Conservation (phyloP, 164 flowering plant species). For the Berberis vulgaris region DNA sequence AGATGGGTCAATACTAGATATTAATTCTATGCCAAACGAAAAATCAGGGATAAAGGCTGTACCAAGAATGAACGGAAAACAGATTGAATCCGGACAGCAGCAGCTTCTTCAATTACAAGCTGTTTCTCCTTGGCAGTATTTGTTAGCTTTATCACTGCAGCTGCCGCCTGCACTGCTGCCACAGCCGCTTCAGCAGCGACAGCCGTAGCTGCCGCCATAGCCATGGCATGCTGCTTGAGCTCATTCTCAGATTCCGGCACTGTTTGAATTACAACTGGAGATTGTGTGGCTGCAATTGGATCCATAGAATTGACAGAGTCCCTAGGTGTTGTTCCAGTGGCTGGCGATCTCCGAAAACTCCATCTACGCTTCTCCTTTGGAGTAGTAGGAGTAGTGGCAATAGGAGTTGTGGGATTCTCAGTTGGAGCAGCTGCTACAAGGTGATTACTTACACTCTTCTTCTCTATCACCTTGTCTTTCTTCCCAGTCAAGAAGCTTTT, state of each 20-base stretch:
- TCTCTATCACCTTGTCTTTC: constrained; percentile 18
- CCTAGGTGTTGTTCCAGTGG: constrained; percentile 27
- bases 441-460: constrained; percentile 2
- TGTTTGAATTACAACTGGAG: constrained; percentile 13
- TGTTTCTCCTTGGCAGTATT: constrained; percentile 27
- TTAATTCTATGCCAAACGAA: too few relatives aligned
- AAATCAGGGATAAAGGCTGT: neutral
- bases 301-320: constrained; percentile 29
- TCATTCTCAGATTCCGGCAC: constrained; percentile 32
- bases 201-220: constrained; percentile 41
- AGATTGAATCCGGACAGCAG: constrained; percentile 69
- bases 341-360: constrained; percentile 82
- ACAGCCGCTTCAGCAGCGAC: too few relatives aligned
- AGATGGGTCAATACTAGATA: too few relatives aligned
- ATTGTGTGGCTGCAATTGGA: constrained; percentile 13
- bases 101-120: constrained; percentile 38
- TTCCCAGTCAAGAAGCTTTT: constrained; percentile 57
- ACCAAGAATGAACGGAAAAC: constrained; percentile 65
- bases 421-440: constrained; percentile 9
- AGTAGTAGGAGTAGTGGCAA: constrained; percentile 33
- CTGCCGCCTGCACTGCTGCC: neutral
- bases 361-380: constrained; percentile 79
- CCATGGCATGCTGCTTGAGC: constrained; percentile 51
- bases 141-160: constrained; percentile 37
- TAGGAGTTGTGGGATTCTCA: constrained; percentile 44